A percentile compares a stretch with the other conserved stretches of the same genome.
Conservation (phyloP, 805 yeast genomes). For the Naumovozyma castellii region DNA sequence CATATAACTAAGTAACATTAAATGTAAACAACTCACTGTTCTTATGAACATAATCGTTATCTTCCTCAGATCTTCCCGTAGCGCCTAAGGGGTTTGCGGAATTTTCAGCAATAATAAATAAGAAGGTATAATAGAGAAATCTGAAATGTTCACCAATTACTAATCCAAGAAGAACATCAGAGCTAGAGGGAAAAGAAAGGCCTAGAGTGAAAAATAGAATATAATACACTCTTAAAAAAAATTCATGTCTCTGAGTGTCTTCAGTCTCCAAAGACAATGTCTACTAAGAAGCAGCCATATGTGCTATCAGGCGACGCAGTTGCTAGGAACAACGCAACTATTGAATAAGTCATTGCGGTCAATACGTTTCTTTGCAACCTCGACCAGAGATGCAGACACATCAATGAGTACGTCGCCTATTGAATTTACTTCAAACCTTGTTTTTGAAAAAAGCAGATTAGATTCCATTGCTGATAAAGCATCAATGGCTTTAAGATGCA, state of each 20-base stretch:
- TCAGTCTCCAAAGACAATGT: neutral
- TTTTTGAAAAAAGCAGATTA: slow-evolving; percentile 2
- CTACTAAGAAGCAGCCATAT: neutral
- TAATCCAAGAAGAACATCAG: too few species aligned
- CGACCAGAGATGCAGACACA: neutral
- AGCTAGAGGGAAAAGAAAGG: neutral
- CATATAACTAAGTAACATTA: neutral
- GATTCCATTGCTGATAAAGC: slow-evolving; percentile 14
- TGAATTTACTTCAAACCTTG: slow-evolving; percentile 31
- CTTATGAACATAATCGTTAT: too few species aligned
- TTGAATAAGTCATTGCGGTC: neutral
- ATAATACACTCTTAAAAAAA: neutral
- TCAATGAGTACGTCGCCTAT: slow-evolving; percentile 28
- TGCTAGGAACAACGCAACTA: neutral
- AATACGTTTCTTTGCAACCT: neutral
- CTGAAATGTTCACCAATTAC: too few species aligned
- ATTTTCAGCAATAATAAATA: neutral
- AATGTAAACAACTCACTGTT: too few species aligned
- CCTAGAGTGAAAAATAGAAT: neutral
- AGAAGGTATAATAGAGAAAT: too few species aligned
- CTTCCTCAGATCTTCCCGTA: too few species aligned
- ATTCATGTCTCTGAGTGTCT: neutral
- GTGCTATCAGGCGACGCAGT: neutral
- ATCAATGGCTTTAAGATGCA: slow-evolving; percentile 29
- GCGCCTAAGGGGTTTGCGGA: neutral